Conservation (phyloP, 2,329 filamentous ascomycete species). For the Aureobasidium lini region DNA sequence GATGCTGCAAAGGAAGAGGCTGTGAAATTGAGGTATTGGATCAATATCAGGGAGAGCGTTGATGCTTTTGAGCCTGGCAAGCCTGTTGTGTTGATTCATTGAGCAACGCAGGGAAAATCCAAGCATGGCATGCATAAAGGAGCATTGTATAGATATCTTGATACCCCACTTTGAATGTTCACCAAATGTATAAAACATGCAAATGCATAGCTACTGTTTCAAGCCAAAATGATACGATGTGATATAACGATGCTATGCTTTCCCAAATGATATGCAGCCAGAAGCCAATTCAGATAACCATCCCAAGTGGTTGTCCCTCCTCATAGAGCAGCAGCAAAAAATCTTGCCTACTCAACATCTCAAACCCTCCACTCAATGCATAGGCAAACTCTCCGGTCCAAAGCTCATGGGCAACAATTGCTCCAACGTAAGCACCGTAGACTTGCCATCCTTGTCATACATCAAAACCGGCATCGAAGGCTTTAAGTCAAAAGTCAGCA, state of each 20-base stretch:
- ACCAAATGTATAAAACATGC: neutral
- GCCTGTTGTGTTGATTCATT: conserved; percentile 51
- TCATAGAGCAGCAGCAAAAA: too few relatives aligned
- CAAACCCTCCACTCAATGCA: neutral
- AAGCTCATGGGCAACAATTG: conserved; percentile 50
- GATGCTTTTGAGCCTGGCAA: conserved; percentile 78
- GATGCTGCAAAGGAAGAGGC: conserved; percentile 62
- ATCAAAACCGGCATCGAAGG: conserved; percentile 74
- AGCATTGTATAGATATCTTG: neutral
- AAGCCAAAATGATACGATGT: neutral
- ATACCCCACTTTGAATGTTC: conserved; percentile 10
- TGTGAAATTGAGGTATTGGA: conserved; percentile 79
- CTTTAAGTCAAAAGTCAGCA: conserved; percentile 18
- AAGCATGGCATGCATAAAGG: neutral
- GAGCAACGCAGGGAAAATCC: conserved; percentile 17
- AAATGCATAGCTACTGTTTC: neutral
- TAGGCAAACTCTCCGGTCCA: conserved; percentile 41
- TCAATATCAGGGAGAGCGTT: conserved; percentile 74
- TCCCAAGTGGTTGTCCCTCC: neutral
- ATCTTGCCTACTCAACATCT: neutral
- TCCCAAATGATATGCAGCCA: neutral
- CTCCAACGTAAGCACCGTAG: conserved; percentile 60
- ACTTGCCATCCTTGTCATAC: conserved; percentile 78
- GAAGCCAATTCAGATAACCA: neutral
- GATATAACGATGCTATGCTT: neutral